Evolutionary conservation across 148 eudicot genomes (phyloP).

Genomic region (Drosera capensis): DNA sequence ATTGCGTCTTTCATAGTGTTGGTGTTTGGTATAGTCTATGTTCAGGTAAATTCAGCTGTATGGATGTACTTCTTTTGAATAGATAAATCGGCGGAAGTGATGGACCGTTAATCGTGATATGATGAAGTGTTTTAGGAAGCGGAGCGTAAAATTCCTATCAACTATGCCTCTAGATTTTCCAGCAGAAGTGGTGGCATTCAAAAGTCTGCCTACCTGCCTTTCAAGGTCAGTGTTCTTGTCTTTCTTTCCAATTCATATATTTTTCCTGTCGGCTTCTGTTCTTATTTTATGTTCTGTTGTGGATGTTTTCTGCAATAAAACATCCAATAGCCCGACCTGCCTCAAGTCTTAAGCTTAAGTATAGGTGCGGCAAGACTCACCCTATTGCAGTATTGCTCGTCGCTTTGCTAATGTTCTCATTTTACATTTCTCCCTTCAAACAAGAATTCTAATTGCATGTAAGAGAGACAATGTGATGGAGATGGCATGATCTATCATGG

Average conservation of each 20-base stretch:
- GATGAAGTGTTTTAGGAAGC: slow-evolving; percentile 73
- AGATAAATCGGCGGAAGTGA: slow-evolving; percentile 4
- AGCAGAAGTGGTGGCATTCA: slow-evolving; percentile 75
- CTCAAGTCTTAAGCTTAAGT: no score
- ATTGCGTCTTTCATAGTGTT: slow-evolving; percentile 50
- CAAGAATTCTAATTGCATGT: no score
- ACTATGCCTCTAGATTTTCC: slow-evolving; percentile 91
- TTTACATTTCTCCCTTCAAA: no score
- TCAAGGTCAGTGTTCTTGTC: slow-evolving; percentile 43
- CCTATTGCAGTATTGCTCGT: no score
- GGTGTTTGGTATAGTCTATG: slow-evolving; percentile 95
- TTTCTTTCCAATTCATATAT: not conserved
- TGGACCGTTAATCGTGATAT: slow-evolving; percentile 10
- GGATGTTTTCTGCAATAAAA: not conserved
- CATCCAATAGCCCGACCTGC: no score
- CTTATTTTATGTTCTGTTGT: not conserved
- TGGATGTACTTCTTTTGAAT: not conserved
- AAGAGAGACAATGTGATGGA: no score
- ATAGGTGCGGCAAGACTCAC: no score
- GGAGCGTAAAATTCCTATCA: slow-evolving; percentile 94
- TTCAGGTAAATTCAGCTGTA: slow-evolving; percentile 44
- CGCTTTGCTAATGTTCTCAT: no score
- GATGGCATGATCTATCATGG: no score
- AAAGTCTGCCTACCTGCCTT: slow-evolving; percentile 90
- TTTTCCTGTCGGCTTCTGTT: not conserved